Evolutionary conservation across 805 yeast species (phyloP).

Genomic region (Kockiozyma suomiensis): DNA sequence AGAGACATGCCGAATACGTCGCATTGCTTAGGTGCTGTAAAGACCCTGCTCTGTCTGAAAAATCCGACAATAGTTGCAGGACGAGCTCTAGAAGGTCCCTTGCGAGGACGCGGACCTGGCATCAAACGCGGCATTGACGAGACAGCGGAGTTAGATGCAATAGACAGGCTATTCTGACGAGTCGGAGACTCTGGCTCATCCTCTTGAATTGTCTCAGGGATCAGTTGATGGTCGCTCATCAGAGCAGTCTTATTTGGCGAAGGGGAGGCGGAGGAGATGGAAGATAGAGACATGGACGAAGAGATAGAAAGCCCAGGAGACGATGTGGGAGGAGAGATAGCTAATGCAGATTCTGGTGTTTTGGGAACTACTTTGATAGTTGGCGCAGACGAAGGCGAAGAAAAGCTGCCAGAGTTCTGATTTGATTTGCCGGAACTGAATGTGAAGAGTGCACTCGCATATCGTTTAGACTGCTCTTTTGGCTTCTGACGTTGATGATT

Average conservation of each 20-base stretch:
- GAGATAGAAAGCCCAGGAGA: slow-evolving; percentile 2
- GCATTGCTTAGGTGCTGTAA: slow-evolving; percentile 5
- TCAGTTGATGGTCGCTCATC: background rate
- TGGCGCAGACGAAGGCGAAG: background rate
- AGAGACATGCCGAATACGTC: slow-evolving; percentile 35
- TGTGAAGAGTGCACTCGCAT: slow-evolving; percentile 4
- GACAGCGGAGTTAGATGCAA: background rate
- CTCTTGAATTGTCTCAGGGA: slow-evolving; percentile 14
- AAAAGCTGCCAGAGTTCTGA: background rate
- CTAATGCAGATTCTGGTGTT: background rate
- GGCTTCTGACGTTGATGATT: background rate
- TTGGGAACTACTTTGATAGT: background rate
- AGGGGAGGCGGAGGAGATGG: slow-evolving; percentile 11
- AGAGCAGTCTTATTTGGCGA: slow-evolving; percentile 2
- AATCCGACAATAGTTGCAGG: slow-evolving; percentile 32
- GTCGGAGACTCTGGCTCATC: slow-evolving; percentile 7
- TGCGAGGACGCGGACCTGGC: slow-evolving; percentile 18
- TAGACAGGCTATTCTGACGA: background rate
- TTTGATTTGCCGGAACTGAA: background rate
- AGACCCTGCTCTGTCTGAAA: slow-evolving; percentile 25
- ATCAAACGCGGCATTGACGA: background rate
- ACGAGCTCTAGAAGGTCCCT: slow-evolving; percentile 9
- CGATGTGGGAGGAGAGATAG: background rate
- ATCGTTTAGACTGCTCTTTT: background rate
- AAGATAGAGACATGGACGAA: slow-evolving; percentile 5